Evolutionary conservation across 2,329 filamentous ascomycete genomes (phyloP), one percentile per base, ranked within the genome.

Genomic region (Penicillium fuscoglaucum): DNA sequence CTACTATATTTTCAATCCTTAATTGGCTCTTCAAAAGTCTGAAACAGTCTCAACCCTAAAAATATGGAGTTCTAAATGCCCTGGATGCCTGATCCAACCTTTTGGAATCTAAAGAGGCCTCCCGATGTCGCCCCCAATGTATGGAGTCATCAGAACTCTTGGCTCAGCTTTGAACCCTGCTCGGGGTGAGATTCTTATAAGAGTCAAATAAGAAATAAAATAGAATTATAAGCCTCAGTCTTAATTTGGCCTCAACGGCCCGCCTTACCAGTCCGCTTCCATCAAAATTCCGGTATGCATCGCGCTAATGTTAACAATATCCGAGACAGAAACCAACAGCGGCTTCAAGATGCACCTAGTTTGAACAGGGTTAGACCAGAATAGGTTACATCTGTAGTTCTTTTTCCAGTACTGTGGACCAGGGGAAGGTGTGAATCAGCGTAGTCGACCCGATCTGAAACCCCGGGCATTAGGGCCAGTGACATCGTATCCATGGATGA

Each of bases 241-340:
- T 17, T 53, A n/a, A 28, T 17, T 33, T 33, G 21, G 21, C 41
- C 6, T 9, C 15, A 47, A 46, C 17, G 40, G 19, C 29, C 29
- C 29, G 40, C 51, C 51, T 54, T 12, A 26, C 10, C 8, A 19
- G 9, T 24, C 45, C 13, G 21, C 29, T 53, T n/a, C 17, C 15
- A 19, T 37, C 40, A 17, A 47, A 47, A 37, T 21, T 12, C 31
- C 5, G 10, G n/a, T 46, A 28, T 28, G 51, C 31, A 37, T 45
- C n/a, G 15, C 39, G 21, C n/a, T 46, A 44, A 40, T 51, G 53
- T 46, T 51, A 29, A 44, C 46, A 4, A 24, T 17, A 43, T 15
- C 21, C 24, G n/a, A 31, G 46, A 44, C 53, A 44, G 12, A n/a
- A 51, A 13, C 39, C 46, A 51, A 43, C 53, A 43, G 35, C 53